A percentile compares a stretch with the other conserved stretches of the same genome.
Conservation (phyloP, 2,329 filamentous ascomycete genomes). For the Arachnomyces sp. region DNA sequence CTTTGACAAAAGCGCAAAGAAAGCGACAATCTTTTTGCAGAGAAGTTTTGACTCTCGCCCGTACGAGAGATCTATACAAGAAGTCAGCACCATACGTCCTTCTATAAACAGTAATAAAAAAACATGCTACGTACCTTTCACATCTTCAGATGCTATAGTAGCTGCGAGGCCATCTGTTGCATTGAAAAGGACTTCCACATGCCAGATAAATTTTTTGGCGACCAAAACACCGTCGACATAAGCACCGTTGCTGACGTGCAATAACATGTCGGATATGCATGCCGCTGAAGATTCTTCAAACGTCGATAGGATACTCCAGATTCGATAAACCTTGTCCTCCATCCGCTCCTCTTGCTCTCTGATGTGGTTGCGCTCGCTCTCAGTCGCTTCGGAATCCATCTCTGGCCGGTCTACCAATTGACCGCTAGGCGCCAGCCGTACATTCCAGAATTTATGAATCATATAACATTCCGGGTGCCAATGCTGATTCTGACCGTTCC, state of each 20-base stretch:
- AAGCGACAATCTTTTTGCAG: conserved; percentile 99
- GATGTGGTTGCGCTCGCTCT: conserved; percentile 66
- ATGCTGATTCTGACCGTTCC: conserved; percentile 95
- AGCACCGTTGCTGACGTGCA: conserved; percentile 95
- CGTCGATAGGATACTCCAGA: conserved; percentile 94
- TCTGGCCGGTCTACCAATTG: conserved; percentile 41
- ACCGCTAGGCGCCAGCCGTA: conserved; percentile 64
- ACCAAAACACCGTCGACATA: conserved; percentile 93
- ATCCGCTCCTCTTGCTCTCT: conserved; percentile 84
- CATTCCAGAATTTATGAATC: conserved; percentile 99
- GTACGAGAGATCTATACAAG: conserved; percentile 68
- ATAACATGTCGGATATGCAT: conserved; percentile 97
- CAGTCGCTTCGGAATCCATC: conserved; percentile 50
- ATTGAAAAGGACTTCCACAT: conserved; percentile 86
- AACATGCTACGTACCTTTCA: conserved; percentile 63
- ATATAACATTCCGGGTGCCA: conserved; percentile 99
- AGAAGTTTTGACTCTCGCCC: conserved; percentile 93
- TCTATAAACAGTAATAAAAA: background rate
- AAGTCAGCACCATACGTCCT: conserved; percentile 16
- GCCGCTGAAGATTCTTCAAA: conserved; percentile 97
- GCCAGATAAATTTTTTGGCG: conserved; percentile 91
- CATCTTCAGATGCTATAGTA: conserved; percentile 58
- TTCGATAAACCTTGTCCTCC: conserved; percentile 95
- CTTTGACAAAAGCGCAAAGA: conserved; percentile 91
- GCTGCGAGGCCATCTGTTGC: conserved; percentile 79